Percentiles rank a stretch among this genome's conserved stretches.
Evolutionary conservation across 352 stramenopile species (phyloP).

Genomic region (Phytophthora idaei): DNA sequence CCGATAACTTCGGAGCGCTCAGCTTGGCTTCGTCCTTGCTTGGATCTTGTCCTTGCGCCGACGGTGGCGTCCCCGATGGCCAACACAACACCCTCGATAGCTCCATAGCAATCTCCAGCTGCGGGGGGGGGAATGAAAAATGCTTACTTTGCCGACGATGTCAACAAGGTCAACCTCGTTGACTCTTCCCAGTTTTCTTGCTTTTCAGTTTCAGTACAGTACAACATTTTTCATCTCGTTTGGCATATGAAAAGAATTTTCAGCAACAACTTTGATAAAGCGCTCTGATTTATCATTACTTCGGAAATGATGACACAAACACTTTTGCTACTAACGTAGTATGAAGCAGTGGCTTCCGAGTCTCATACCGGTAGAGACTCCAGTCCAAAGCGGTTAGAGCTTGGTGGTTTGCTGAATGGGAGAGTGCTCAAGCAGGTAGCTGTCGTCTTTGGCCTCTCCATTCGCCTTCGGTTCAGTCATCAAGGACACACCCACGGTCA

Average conservation of each 20-base stretch:
- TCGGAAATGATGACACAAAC: not conserved
- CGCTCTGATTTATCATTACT: not conserved
- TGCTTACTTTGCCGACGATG: too few species aligned
- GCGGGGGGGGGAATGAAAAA: too few species aligned
- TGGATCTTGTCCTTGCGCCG: too few species aligned
- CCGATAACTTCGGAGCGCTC: not conserved
- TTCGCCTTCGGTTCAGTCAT: constrained; percentile 30
- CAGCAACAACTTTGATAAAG: not conserved
- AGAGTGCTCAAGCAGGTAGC: constrained; percentile 32
- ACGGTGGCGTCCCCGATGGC: too few species aligned
- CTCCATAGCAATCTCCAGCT: not conserved
- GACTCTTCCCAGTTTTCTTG: not conserved
- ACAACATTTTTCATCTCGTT: too few species aligned
- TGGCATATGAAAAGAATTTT: too few species aligned
- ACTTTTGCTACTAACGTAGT: not conserved
- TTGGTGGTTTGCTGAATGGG: constrained; percentile 18
- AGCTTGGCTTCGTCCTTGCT: not conserved
- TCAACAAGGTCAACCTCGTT: not conserved
- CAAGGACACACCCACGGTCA: constrained; percentile 67
- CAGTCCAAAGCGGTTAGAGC: not conserved
- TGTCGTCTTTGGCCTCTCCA: constrained; percentile 25
- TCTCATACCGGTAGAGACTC: too few species aligned
- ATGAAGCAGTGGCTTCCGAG: too few species aligned
- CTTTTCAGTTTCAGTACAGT: too few species aligned
- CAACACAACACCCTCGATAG: not conserved